Base-by-base conservation (phyloP, 2,329 filamentous ascomycete species). In the Colletotrichum tofieldiae region DNA sequence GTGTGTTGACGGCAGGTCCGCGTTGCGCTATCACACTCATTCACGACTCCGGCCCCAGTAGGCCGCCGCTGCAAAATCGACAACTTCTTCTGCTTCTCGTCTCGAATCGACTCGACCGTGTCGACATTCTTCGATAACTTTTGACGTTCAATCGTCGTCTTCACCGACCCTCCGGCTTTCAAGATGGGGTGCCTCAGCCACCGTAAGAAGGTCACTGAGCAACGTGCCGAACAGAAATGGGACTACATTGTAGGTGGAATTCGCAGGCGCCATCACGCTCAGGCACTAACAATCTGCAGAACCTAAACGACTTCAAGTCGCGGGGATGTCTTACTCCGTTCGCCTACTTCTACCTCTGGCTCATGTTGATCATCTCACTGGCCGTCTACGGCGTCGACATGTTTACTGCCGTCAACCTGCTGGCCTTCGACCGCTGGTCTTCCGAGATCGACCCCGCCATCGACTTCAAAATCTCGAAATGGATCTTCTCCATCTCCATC, bases 401-500 rank as follows among this genome's bases (percentile, higher is more conserved):
- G 73, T 98, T 98, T 80, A 98, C 95, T 5, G 95, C 95, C 74
- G 89, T 98, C 83, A 97, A 98, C 75, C 87, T 99, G 51, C 89
- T 99, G 62, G 93, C 89, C 67, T 98, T 98, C 84, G 91, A 97
- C 84, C 91, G 91, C 72, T 98, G 95, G 95, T 94, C 94, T 1
- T 94, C 93, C 65, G 88, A 94, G 76, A 93, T 98, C 76, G 84
- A 94, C 76, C 95, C 95, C 1, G 88, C 90, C 51, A 93, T 98
- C 75, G 89, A 91, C 4, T 91, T 97, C 78, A 85, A 90, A 60
- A 89, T 96, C 65, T 93, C 94, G 16, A 97, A 96, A 84, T 98
- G 95, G 95, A 95, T 99, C 80, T 99, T 98, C 81, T 93, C 94
- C 37, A 90, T 91, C 67, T 98, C 95, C 81, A 98, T 99, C 79